These are phyloP conservation scores for Fusarium begoniae DNA, from an alignment of 2,329 filamentous ascomycete genomes.

Conservation along the genomic window DNA sequence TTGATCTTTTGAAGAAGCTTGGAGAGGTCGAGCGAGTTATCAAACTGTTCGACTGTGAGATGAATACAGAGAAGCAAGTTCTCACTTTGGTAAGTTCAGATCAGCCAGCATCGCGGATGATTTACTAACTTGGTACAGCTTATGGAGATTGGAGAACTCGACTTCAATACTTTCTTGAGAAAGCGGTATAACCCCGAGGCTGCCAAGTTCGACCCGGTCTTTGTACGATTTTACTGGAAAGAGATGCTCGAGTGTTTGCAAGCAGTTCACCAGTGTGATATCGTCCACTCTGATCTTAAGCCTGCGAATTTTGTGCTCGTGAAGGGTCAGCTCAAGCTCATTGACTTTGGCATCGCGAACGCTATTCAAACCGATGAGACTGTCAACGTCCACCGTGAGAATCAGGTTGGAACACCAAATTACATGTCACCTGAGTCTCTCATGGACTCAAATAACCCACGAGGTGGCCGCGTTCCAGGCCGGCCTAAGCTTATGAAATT, in stretches of 20 bases:
- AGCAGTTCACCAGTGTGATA: slow-evolving; percentile 87
- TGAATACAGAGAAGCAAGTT: slow-evolving; percentile 90
- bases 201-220: slow-evolving; percentile 83
- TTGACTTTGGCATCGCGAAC: slow-evolving; percentile 98
- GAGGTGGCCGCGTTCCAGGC: slow-evolving; percentile 54
- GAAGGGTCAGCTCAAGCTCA: slow-evolving; percentile 89
- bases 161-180: slow-evolving; percentile 86
- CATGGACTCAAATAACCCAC: slow-evolving; percentile 80
- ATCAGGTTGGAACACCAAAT: slow-evolving; percentile 94
- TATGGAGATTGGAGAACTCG: slow-evolving; percentile 97
- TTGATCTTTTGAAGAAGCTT: slow-evolving; percentile 85
- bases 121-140: slow-evolving; percentile 62
- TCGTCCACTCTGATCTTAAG: slow-evolving; percentile 97
- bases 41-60: slow-evolving; percentile 87
- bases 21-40: slow-evolving; percentile 90
- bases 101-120: neutral
- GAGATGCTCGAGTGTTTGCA: slow-evolving; percentile 98
- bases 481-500: slow-evolving; percentile 87
- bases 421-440: slow-evolving; percentile 98
- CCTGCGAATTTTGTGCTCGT: slow-evolving; percentile 97
- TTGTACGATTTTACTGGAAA: slow-evolving; percentile 98
- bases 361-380: slow-evolving; percentile 96
- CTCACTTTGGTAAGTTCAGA: slow-evolving; percentile 77
- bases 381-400: slow-evolving; percentile 95
- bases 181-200: slow-evolving; percentile 76